phyloP scores from a whole-genome alignment of 306 rosid genomes.

The Cucurbita argyrosperma region DNA sequence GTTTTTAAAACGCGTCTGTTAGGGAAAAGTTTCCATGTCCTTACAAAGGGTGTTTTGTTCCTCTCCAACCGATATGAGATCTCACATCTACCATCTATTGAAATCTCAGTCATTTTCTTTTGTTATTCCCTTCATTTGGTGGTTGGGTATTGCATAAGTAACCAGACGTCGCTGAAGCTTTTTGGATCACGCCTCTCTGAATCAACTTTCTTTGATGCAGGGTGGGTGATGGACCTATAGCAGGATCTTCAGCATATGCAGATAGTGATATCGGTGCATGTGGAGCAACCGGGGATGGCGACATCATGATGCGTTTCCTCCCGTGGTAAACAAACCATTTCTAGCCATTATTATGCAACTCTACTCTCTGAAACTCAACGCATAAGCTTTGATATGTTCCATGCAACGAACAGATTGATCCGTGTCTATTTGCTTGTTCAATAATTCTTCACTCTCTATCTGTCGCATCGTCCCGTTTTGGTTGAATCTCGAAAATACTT shows the following conservation, averaged over 20 bases:
- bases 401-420: neutral
- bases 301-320: constrained; percentile 89
- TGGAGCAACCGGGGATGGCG: constrained; percentile 93
- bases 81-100: too few species aligned
- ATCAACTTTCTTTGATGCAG: constrained; percentile 24
- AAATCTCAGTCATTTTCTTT: neutral
- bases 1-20: too few species aligned
- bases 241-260: constrained; percentile 75
- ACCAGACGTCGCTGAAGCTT: neutral
- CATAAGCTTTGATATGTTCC: neutral
- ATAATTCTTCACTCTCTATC: neutral
- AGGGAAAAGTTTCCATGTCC: too few species aligned
- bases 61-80: too few species aligned
- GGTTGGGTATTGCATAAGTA: neutral
- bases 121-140: neutral
- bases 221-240: constrained; percentile 94
- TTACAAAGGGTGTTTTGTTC: too few species aligned
- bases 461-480: neutral
- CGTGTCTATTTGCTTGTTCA: neutral
- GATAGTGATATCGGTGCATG: constrained; percentile 76
- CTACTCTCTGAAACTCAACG: neutral
- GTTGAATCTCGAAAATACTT: neutral
- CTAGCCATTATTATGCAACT: neutral
- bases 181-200: neutral
- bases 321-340: constrained; percentile 44